phyloP scores from a whole-genome alignment of 768 basidiomycete genomes.

The Paxillus ammoniavirescens region DNA sequence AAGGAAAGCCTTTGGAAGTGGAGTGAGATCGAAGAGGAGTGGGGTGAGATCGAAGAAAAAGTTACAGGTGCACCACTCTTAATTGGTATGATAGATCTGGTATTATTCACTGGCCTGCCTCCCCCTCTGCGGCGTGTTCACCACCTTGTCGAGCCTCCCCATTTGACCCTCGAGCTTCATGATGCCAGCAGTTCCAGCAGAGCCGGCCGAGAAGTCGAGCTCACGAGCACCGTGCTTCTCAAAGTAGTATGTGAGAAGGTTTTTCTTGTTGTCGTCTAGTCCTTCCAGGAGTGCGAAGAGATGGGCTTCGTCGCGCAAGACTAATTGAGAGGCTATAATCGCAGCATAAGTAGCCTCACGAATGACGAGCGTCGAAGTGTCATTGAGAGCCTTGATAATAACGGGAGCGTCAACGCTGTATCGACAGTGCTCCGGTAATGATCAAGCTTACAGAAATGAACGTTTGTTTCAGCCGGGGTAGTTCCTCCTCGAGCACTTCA shows the following conservation, averaged over 20 bases:
- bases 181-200: conserved; percentile 44
- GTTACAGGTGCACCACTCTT: neutral
- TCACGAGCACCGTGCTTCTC: conserved; percentile 82
- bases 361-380: conserved; percentile 69
- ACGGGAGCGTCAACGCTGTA: conserved; percentile 1
- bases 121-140: conserved; percentile 62
- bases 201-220: conserved; percentile 30
- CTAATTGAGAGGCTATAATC: conserved; percentile 82
- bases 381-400: conserved; percentile 61
- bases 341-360: conserved; percentile 81
- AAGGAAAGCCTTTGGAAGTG: neutral
- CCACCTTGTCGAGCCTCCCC: conserved; percentile 73
- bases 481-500: conserved; percentile 84
- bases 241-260: conserved; percentile 83
- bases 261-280: conserved; percentile 88
- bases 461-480: conserved; percentile 72
- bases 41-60: neutral
- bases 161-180: conserved; percentile 80
- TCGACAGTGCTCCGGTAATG: neutral
- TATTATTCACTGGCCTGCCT: conserved; percentile 13
- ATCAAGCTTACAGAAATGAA: conserved; percentile 58
- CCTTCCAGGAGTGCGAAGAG: conserved; percentile 79
- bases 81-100: neutral
- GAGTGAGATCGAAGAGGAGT: neutral
- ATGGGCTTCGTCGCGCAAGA: conserved; percentile 80